Base-by-base conservation (phyloP, 768 basidiomycete species). In the Panellus pusillus region DNA sequence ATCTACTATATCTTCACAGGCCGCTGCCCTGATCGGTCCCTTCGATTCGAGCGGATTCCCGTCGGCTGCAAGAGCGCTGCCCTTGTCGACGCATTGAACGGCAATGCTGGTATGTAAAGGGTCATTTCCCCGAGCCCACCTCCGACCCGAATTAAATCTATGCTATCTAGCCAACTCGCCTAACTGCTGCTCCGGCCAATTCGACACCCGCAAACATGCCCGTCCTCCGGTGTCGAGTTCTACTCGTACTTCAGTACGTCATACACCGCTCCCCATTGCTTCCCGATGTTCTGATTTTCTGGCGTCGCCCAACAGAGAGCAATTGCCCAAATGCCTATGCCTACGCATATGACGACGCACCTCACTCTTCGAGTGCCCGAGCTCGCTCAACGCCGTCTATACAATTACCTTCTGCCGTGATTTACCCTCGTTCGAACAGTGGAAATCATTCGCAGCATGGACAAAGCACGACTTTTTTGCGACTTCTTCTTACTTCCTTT, bases 271-370 rank as follows among this genome's bases (percentile, higher is more conserved):
- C 8, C 20, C 24, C 41, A 35, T 31, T 40, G 20, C 27, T 14
- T 8, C 20, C 19, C 11, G 27, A 44, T 11, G 18, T 6, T 12
- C 7, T 9, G 4, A 19, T 20, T 31, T 27, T 20, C 11, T 17
- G 24, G 32, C 14, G 9, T 28, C 20, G 18, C 43, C 14, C 27
- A n/a, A n/a, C 48, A 66, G 58, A 66, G 40, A 35, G 20, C 28
- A 54, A 54, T 50, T 63, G 65, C 54, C 67, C 66, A 17, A 61
- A 63, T 46, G 61, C 66, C 6, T 71, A 72, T 44, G 71, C 68
- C 12, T 73, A 70, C 47, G 69, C 70, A 1, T 71, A 65, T 54
- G 70, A 71, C 56, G 69, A 71, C 51, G 64, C 5, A 67, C 66
- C 13, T 67, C 66, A 6, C 57, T 72, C 17, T 67, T 57, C 52